A percentile compares a stretch with the other conserved stretches of the same genome.
Conservation (phyloP, 2,329 filamentous ascomycete species). For the Trichoderma sp. region DNA sequence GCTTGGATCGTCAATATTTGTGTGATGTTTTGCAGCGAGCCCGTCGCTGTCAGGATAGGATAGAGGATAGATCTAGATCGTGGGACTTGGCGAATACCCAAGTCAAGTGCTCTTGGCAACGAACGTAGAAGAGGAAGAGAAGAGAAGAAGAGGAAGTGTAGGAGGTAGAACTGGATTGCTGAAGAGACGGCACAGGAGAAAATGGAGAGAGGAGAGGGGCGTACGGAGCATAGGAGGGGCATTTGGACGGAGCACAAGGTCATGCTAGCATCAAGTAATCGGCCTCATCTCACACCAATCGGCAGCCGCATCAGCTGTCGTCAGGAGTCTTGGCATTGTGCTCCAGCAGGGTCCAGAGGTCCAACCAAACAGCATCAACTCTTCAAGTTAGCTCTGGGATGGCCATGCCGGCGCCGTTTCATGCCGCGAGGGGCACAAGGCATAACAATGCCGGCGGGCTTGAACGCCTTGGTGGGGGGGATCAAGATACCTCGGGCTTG, state of each 20-base stretch:
- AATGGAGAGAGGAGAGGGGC: conserved; percentile 9
- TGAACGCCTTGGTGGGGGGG: conserved; percentile 1
- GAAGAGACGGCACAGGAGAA: not conserved
- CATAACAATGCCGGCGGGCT: conserved; percentile 10
- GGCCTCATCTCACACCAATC: not conserved
- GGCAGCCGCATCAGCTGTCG: conserved; percentile 14
- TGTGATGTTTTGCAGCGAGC: not conserved
- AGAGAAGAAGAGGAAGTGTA: not conserved
- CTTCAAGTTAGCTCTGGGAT: conserved; percentile 4
- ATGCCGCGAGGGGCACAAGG: not conserved
- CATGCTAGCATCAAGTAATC: not conserved
- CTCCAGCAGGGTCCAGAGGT: not conserved
- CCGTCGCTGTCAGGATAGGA: not conserved
- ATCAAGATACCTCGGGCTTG: not conserved
- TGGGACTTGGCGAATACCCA: not conserved
- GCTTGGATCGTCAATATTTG: not conserved
- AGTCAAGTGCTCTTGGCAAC: not conserved
- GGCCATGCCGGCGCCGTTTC: conserved; percentile 19
- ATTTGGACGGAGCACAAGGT: not conserved
- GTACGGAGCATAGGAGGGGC: conserved; percentile 4
- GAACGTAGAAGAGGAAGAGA: not conserved
- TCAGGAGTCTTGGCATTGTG: conserved; percentile 5
- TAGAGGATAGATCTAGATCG: not conserved
- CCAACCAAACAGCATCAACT: not conserved
- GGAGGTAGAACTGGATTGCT: not conserved